Evolutionary conservation across 148 eudicot genomes (phyloP), one percentile per base, ranked within the genome.

Genomic region (Silene conica): DNA sequence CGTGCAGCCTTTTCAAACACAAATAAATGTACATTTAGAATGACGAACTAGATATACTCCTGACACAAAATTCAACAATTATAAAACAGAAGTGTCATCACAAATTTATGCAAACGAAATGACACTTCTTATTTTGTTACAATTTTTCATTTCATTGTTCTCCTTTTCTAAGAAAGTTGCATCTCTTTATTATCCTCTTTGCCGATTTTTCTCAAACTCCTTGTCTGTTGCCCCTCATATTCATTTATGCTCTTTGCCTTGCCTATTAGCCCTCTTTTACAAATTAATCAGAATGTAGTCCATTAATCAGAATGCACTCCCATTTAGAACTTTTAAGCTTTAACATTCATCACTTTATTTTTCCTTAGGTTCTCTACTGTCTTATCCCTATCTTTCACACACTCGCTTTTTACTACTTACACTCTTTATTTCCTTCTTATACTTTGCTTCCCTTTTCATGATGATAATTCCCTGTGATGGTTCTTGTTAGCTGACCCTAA

Each of bases 1-100:
- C 93, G 96, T 55, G 96, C 82, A 77, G 97, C 93, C 99, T 92
- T 50, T 16, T 38, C 28, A 56, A 48, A 21, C 38, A 71, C 57
- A 26, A 12, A 45, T 3, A 19, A 69, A 15, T 28, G 14, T 18
- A 62, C 22, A 63, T 26, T 50, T 62, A 46, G 20, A 25, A 2
- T 2, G 12, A 23, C 25, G 15, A 4, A n/a, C 68, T 43, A 46
- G 43, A 46, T 62, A 26, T 59, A 60, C 31, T 41, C 19, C 67
- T 25, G 57, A 46, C 64, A 66, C 38, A 62, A 18, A 25, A 67
- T 70, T 71, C 72, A 11, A 74, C 15, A 69, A 54, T 25, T 46
- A 19, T 76, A 69, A 1, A 64, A 45, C 43, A 46, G 4, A 69
- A 4, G 43, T 21, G 23, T 9, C 69, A n/a, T 45, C 34, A 19